Base-by-base conservation (phyloP, 2,329 filamentous ascomycete genomes). In the Metarhizium humberi region DNA sequence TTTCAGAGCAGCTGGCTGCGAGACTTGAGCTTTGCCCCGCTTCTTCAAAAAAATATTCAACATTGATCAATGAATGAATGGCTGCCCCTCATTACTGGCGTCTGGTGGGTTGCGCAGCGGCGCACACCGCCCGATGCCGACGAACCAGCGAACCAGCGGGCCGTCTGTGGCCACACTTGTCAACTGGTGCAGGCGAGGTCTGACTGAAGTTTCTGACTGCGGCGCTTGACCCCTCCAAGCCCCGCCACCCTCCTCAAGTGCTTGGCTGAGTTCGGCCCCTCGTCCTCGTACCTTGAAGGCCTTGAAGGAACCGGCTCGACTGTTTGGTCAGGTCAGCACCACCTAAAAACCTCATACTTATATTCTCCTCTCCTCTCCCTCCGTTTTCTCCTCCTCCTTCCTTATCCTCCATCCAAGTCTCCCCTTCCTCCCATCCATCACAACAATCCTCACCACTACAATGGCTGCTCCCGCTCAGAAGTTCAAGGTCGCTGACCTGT, bases 401-500 rank as follows among this genome's bases (percentile, higher is more conserved):
- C 51, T 55, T 62, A 40, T 50, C 56, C 57, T 43, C 51, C 40
- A 53, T 62, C 50, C 42, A 57, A 54, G 32, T 50, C 51, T 55
- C 52, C 51, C 57, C 58, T 57, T 20, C 57, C 25, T 20, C 8
- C 45, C 47, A 25, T 54, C 54, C 56, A 50, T 32, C 55, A 61
- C 58, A 52, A 16, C 50, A 56, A 55, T 58, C 57, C 58, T 58
- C 69, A 78, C 64, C 66, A 85, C 53, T 53, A 55, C 30, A 50
- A 57, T 85, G 82, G 74, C 81, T 82, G 88, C 89, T 69, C 91
- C 91, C 78, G 91, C 91, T 72, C 78, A 86, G 76, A 92, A 89
- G 78, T 95, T 90, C 87, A 96, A 96, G 89, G 92, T 99, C 79
- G 91, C 92, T 71, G 94, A 97, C 84, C 88, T 97, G 75, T 90